Base-by-base conservation (phyloP, 768 basidiomycete species). In the Strobilomyces echinocephalus region DNA sequence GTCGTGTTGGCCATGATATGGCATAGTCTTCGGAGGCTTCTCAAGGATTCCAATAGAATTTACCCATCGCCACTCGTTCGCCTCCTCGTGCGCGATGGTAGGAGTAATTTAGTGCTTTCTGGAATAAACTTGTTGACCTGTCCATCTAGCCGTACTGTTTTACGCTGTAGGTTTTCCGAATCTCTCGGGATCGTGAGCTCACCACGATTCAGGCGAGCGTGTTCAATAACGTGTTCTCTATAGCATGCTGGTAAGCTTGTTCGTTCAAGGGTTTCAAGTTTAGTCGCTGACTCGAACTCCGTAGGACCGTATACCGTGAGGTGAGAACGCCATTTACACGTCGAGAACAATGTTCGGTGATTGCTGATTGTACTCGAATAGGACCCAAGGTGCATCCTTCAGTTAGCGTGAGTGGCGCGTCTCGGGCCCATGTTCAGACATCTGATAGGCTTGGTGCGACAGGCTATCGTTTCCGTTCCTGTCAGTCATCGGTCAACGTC, bases 401-500 rank as follows among this genome's bases (percentile, higher is more conserved):
- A 28, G 1, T 10, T 55, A 30, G 51, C 5, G 50, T 33, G 20
- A 36, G 41, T 18, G 21, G 30, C 8, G 1, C 1, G 8, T 24
- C 0, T 16, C 5, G 1, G 14, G 18, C 14, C 21, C 6, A 21
- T 4, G 11, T 30, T 35, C 28, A 18, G 3, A 24, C 20, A 7
- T 47, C 20, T 50, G 14, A 41, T 3, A 24, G 24, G 3, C 2
- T 15, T 31, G 12, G 28, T 35, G 20, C 11, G 18, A 18, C 53
- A 64, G 63, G 11, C 8, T 65, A 14, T 28, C 63, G 5, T 42
- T 21, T 7, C 61, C 58, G 2, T 15, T 62, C 0, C 48, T 64
- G 15, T 55, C 60, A 0, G 20, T 57, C 7, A 16, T 45, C 1
- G 63, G 63, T 18, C 63, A 64, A 45, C 63, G 58, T 4, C 54